A percentile compares a stretch with the other conserved stretches of the same genome.
These are phyloP conservation scores for Limnomonas spitsbergensis DNA, from an alignment of 139 green algal genomes.

Conservation along the genomic window DNA sequence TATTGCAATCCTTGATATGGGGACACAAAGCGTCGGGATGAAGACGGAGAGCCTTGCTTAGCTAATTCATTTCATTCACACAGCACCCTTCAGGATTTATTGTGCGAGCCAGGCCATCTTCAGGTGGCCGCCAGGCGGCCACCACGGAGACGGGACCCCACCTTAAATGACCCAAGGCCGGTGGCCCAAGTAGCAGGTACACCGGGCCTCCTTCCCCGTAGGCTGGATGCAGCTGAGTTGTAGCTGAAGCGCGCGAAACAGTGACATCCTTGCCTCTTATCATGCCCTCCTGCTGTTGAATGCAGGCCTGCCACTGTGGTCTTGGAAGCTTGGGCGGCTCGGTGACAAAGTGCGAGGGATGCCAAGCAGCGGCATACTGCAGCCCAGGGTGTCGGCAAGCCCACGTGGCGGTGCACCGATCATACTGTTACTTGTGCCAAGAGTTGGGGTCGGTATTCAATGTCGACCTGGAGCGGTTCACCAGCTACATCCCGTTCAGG, in stretches of 20 bases:
- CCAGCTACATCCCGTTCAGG: slow-evolving; percentile 29
- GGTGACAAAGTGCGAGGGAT: slow-evolving; percentile 25
- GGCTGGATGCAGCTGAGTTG: too few species aligned
- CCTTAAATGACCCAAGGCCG: too few species aligned
- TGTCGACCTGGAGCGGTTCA: slow-evolving; percentile 29
- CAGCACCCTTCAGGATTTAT: too few species aligned
- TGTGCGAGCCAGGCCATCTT: too few species aligned
- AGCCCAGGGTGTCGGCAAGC: slow-evolving; percentile 7
- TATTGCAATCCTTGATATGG: too few species aligned
- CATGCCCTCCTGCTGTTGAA: not conserved
- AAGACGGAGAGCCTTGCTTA: too few species aligned
- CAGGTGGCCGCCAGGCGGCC: too few species aligned
- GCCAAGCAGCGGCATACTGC: slow-evolving; percentile 42
- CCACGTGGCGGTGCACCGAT: slow-evolving; percentile 15
- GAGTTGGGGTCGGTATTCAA: slow-evolving; percentile 30
- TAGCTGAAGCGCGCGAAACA: not conserved
- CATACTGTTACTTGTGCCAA: slow-evolving; percentile 24
- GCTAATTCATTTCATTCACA: too few species aligned
- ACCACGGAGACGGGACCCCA: too few species aligned
- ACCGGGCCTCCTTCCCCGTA: too few species aligned
- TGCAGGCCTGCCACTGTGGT: slow-evolving; percentile 16
- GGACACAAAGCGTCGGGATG: too few species aligned
- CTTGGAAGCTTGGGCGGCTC: slow-evolving; percentile 11
- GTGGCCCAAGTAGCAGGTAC: too few species aligned
- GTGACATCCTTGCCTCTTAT: not conserved